phyloP scores from a whole-genome alignment of 2,329 filamentous ascomycete genomes.

The Talaromyces sp. region DNA sequence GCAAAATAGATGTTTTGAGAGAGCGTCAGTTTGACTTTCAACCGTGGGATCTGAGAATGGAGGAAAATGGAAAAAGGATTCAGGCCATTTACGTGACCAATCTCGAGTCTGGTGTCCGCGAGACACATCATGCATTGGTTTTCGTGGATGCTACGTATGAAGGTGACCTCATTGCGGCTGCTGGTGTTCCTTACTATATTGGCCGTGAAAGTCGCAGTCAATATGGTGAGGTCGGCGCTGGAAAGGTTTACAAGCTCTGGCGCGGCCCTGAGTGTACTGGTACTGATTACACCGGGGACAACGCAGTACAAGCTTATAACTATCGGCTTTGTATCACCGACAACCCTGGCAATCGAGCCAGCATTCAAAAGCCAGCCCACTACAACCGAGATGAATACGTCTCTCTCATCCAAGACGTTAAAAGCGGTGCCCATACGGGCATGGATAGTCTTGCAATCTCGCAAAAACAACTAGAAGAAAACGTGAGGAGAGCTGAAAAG shows the following conservation, averaged over 20 bases:
- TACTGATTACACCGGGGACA: not conserved
- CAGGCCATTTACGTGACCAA: not conserved
- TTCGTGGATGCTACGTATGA: not conserved
- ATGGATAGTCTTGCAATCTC: not conserved
- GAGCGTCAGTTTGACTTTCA: not conserved
- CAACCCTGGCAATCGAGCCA: not conserved
- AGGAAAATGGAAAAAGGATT: not conserved
- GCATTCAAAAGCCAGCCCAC: not conserved
- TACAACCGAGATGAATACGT: slow-evolving; percentile 1
- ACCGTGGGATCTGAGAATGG: not conserved
- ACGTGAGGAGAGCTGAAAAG: not conserved
- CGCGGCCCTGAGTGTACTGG: not conserved
- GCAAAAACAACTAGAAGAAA: not conserved
- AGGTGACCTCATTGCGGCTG: not conserved
- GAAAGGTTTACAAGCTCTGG: not conserved
- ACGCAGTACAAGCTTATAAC: not conserved
- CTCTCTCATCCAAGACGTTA: not conserved
- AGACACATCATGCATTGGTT: not conserved
- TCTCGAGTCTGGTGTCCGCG: not conserved
- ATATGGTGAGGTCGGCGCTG: not conserved
- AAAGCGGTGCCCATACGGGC: not conserved
- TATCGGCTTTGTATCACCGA: not conserved
- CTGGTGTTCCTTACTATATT: not conserved
- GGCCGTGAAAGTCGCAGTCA: not conserved
- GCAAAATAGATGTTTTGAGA: not conserved